These are phyloP conservation scores for Venturia effusa DNA, from an alignment of 2,329 filamentous ascomycete genomes.

Conservation along the genomic window DNA sequence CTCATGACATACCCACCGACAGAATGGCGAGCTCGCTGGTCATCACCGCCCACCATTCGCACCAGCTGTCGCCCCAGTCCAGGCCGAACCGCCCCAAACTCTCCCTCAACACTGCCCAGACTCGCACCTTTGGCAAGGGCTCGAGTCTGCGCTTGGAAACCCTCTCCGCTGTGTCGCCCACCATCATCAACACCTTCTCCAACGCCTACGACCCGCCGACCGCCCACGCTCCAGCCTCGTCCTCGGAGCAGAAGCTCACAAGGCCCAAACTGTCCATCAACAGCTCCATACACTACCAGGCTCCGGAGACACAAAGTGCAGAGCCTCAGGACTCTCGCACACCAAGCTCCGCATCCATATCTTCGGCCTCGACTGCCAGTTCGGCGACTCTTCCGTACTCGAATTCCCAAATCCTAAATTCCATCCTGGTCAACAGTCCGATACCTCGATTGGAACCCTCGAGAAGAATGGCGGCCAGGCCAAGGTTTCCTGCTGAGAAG, in stretches of 20 bases:
- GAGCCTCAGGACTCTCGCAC: slow-evolving; percentile 19
- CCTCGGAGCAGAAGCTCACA: slow-evolving; percentile 20
- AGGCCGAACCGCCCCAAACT: slow-evolving; percentile 41
- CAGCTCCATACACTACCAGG: slow-evolving; percentile 17
- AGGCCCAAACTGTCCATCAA: slow-evolving; percentile 24
- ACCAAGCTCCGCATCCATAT: slow-evolving; percentile 19
- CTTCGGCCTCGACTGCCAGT: slow-evolving; percentile 25
- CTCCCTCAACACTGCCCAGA: slow-evolving; percentile 45
- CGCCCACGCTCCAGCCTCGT: slow-evolving; percentile 20
- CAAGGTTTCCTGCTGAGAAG: slow-evolving; percentile 43
- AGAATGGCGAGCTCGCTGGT: slow-evolving; percentile 35
- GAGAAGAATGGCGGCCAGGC: slow-evolving; percentile 19
- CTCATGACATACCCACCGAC: slow-evolving; percentile 16
- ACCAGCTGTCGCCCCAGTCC: slow-evolving; percentile 13
- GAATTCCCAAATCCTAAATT: slow-evolving; percentile 33
- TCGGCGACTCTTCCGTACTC: slow-evolving; percentile 34
- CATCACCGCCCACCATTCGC: slow-evolving; percentile 21
- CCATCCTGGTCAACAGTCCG: slow-evolving; percentile 36
- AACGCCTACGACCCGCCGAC: slow-evolving; percentile 40
- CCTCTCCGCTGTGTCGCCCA: slow-evolving; percentile 47
- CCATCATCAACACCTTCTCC: slow-evolving; percentile 49
- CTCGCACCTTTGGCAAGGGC: slow-evolving; percentile 42
- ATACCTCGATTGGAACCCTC: slow-evolving; percentile 22
- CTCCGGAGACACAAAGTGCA: not conserved
- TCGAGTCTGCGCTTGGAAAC: slow-evolving; percentile 40